A percentile compares a stretch with the other conserved stretches of the same genome.
phyloP scores from a whole-genome alignment of 176 grass and related monocot species.

The Rhipidocladum racemiflorum region DNA sequence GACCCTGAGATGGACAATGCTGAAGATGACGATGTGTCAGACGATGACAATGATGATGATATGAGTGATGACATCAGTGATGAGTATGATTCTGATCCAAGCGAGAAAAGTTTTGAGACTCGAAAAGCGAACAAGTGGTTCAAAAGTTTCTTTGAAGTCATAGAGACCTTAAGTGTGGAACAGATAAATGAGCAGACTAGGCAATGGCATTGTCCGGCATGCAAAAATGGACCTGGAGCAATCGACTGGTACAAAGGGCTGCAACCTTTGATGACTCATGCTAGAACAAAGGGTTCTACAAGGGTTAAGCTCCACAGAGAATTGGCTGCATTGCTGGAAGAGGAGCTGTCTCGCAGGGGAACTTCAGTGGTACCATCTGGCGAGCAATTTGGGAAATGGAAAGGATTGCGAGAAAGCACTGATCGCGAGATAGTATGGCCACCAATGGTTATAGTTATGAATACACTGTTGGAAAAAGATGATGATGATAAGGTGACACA shows the following conservation, averaged over 20 bases:
- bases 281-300: constrained; percentile 74
- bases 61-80: constrained; percentile 60
- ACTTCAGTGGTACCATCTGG: constrained; percentile 68
- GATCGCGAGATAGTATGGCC: constrained; percentile 80
- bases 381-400: constrained; percentile 81
- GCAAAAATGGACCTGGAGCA: constrained; percentile 86
- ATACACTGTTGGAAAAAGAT: constrained; percentile 66
- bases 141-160: constrained; percentile 60
- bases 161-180: constrained; percentile 57
- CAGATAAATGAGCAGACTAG: constrained; percentile 60
- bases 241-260: constrained; percentile 91
- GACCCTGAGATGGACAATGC: constrained; percentile 35
- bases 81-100: constrained; percentile 75
- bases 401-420: constrained; percentile 56
- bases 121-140: constrained; percentile 76
- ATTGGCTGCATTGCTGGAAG: constrained; percentile 69
- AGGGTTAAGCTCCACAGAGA: constrained; percentile 83
- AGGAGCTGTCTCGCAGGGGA: constrained; percentile 63
- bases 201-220: constrained; percentile 77
- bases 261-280: constrained; percentile 73
- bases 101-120: constrained; percentile 62
- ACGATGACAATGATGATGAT: constrained; percentile 62
- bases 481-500: constrained; percentile 66
- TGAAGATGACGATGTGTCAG: constrained; percentile 28
- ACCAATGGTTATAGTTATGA: constrained; percentile 92